Evolutionary conservation across 1,284 basidiomycete species (phyloP).

Genomic region (Heterobasidion occidentale): DNA sequence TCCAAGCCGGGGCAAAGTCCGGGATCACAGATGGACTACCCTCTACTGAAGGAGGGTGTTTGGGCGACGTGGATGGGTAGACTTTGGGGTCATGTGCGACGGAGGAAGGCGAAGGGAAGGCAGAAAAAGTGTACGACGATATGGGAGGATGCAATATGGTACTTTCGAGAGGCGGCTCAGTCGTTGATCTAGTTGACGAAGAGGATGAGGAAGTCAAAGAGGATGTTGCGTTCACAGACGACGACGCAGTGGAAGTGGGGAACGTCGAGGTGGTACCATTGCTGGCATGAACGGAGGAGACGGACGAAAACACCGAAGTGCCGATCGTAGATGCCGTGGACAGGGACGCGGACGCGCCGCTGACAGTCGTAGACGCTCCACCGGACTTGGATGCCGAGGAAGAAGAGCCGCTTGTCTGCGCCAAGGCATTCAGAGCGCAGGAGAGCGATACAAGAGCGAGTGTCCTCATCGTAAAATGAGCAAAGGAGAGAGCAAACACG

Average conservation of each 20-base stretch:
- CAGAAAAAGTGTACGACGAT: slow-evolving; percentile 15
- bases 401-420: neutral
- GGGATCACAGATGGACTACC: slow-evolving; percentile 24
- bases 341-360: neutral
- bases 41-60: slow-evolving; percentile 20
- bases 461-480: neutral
- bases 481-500: neutral
- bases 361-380: neutral
- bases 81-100: slow-evolving; percentile 19
- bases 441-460: neutral
- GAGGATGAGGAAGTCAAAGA: neutral
- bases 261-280: neutral
- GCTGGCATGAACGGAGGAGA: neutral
- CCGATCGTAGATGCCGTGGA: neutral
- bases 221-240: neutral
- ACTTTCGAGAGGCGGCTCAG: neutral
- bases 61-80: slow-evolving; percentile 19
- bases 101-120: slow-evolving; percentile 24
- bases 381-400: neutral
- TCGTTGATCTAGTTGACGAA: neutral
- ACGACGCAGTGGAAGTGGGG: neutral
- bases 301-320: neutral
- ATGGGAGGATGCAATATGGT: neutral
- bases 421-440: neutral
- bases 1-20: slow-evolving; percentile 37